Evolutionary conservation across 176 grass and related monocot genomes (phyloP).

Genomic region (Coix lacrymajobi): DNA sequence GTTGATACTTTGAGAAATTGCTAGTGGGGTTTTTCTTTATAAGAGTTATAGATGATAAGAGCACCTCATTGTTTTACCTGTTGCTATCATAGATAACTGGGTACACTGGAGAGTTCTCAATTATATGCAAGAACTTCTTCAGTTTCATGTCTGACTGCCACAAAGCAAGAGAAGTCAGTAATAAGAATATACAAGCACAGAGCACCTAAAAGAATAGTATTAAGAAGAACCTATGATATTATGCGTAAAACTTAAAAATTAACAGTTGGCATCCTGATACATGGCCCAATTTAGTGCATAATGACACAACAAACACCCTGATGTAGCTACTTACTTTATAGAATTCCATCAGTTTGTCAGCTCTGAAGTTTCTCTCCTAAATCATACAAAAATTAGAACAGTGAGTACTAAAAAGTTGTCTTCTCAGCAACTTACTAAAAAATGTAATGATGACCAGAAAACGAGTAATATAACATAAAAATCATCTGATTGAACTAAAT

Average conservation of each 20-base stretch:
- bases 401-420: neutral
- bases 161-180: constrained; percentile 7
- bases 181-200: constrained; percentile 1
- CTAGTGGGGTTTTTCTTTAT: too few relatives aligned
- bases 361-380: constrained; percentile 74
- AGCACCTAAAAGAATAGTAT: neutral
- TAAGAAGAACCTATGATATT: neutral
- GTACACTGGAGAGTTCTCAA: constrained; percentile 87
- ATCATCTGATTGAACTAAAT: neutral
- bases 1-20: too few relatives aligned
- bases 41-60: too few relatives aligned
- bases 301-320: neutral
- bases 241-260: constrained; percentile 1
- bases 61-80: constrained; percentile 44
- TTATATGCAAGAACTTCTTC: constrained; percentile 97
- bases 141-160: constrained; percentile 85
- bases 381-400: constrained; percentile 31
- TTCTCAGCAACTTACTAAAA: neutral
- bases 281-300: neutral
- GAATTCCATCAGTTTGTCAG: constrained; percentile 76
- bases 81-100: constrained; percentile 95
- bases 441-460: neutral
- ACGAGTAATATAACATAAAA: neutral
- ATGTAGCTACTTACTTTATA: constrained; percentile 55
- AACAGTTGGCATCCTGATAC: neutral